Conservation (phyloP, 805 yeast species). For the Yarrowia porcina region DNA sequence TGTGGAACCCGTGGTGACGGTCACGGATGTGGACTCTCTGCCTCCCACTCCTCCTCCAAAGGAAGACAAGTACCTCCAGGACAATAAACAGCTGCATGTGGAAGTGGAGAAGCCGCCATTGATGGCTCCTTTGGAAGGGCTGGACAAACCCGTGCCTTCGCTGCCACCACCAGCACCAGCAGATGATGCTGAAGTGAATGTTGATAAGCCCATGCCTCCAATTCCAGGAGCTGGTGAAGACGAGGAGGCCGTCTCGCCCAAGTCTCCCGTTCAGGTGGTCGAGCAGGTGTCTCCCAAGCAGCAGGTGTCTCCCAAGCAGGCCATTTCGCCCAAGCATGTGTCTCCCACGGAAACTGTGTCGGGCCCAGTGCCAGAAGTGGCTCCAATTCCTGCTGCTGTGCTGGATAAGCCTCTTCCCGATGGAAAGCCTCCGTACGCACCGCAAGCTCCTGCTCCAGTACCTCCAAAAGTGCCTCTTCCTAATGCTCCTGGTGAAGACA, state of each 20-base stretch:
- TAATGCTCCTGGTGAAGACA: neutral
- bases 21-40: neutral
- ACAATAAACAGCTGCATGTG: constrained; percentile 2
- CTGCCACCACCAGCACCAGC: neutral
- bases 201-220: constrained; percentile 9
- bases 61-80: constrained; percentile 1
- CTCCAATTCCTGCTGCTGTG: neutral
- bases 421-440: neutral
- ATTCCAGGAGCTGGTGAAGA: neutral
- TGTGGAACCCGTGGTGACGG: neutral
- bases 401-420: constrained; percentile 6
- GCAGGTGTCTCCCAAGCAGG: neutral
- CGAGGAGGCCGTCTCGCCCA: neutral
- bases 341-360: neutral
- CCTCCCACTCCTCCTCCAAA: constrained; percentile 11
- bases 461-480: neutral
- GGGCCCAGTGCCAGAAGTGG: too few relatives aligned
- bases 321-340: neutral
- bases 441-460: neutral
- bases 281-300: neutral
- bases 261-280: neutral
- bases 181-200: neutral
- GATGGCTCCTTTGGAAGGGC: neutral
- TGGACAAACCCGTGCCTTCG: neutral
- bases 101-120: neutral